Percentiles rank a stretch among this genome's conserved stretches.
Conservation (phyloP, 2,329 filamentous ascomycete species). For the Beauveria medogensis region DNA sequence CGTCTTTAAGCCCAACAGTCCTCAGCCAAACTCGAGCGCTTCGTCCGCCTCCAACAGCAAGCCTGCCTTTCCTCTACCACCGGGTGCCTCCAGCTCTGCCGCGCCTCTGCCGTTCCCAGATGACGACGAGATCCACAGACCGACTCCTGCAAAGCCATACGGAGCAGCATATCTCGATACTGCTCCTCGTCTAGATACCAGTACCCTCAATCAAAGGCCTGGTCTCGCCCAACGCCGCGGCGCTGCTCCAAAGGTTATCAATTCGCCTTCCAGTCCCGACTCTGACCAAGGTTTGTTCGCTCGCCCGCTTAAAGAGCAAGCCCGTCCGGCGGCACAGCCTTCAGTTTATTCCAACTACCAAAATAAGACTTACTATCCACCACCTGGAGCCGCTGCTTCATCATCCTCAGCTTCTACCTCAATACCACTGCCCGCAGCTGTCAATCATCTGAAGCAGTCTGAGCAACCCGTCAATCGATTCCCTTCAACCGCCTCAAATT, state of each 20-base stretch:
- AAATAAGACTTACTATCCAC: slow-evolving; percentile 53
- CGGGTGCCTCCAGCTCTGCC: slow-evolving; percentile 63
- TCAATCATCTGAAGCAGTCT: slow-evolving; percentile 23
- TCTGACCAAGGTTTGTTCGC: slow-evolving; percentile 75
- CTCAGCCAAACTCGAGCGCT: slow-evolving; percentile 41
- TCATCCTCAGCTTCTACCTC: slow-evolving; percentile 22
- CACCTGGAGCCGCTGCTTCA: slow-evolving; percentile 36
- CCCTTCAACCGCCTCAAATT: slow-evolving; percentile 81
- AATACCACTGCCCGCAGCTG: slow-evolving; percentile 15
- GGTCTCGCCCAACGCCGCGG: slow-evolving; percentile 75
- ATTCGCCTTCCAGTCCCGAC: slow-evolving; percentile 72
- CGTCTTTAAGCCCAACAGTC: slow-evolving; percentile 72
- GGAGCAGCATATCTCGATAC: slow-evolving; percentile 42
- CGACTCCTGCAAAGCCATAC: slow-evolving; percentile 35
- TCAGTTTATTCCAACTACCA: slow-evolving; percentile 42
- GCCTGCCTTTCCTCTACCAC: slow-evolving; percentile 55
- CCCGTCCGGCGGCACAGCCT: slow-evolving; percentile 31
- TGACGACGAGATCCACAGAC: slow-evolving; percentile 49
- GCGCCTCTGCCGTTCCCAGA: slow-evolving; percentile 64
- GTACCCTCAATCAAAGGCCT: slow-evolving; percentile 49
- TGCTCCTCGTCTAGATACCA: slow-evolving; percentile 46
- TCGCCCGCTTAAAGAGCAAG: slow-evolving; percentile 44
- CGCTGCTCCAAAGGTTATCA: slow-evolving; percentile 71
- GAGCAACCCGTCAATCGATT: slow-evolving; percentile 52
- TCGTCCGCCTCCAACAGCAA: slow-evolving; percentile 35